Base-by-base conservation (phyloP, 2,329 filamentous ascomycete genomes). In the Fusarium paranaense region DNA sequence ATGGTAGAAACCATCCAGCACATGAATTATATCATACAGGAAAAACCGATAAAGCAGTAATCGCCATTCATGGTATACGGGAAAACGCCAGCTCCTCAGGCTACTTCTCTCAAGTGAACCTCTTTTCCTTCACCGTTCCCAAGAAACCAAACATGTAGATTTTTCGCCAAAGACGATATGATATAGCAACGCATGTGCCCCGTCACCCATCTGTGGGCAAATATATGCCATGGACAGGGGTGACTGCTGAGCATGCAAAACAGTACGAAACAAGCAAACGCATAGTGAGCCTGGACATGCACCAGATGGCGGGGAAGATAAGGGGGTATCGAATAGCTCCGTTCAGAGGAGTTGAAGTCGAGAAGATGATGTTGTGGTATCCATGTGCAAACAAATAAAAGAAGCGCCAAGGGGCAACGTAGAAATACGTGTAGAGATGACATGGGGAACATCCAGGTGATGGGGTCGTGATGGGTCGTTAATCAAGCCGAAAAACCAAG, bases 391-490 rank as follows among this genome's bases (percentile, higher is more conserved):
- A 66, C 62, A 71, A 76, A 71, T 63, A 75, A 71, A 72, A 61
- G 52, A 72, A 75, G 58, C 30, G 58, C 62, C 50, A 50, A 50
- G 42, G 59, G 59, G 61, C 54, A 63, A 64, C 58, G 64, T 58
- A 69, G 47, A 74, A 57, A 74, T 76, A 62, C 62, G 73, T 66
- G 54, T 70, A 70, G 50, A 69, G 60, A 65, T 70, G 69, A 71
- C 61, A 69, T 77, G 69, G 64, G 56, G 57, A 75, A 69, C 74
- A 64, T 77, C 65, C 69, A 76, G 32, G 60, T 72, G 63, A 69
- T 73, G 67, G 66, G 71, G 70, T 78, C 76, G 72, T 78, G 71
- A 76, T 64, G 64, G 62, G 77, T 79, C 77, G 64, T 79, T 69
- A 79, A 67, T 70, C 59, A 76, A 74, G 67, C 66, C 66, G 59